Conservation (phyloP, 305 asterid genomes). For the Rubia occidens region DNA sequence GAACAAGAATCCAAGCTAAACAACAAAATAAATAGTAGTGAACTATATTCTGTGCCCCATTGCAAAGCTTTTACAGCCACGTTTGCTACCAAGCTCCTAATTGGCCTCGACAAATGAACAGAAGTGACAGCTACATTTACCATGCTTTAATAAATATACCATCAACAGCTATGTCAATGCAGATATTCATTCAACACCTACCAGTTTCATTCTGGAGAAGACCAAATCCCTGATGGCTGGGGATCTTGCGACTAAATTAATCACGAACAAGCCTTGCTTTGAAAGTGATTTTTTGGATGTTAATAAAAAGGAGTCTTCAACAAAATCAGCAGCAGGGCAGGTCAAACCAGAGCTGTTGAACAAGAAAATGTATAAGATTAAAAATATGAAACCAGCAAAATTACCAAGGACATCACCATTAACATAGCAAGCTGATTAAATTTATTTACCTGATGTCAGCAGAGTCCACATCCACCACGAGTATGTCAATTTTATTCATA, state of each 20-base stretch:
- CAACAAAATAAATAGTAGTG: background rate
- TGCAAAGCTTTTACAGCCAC: too few species aligned
- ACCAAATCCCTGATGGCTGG: conserved; percentile 45
- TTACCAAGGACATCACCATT: background rate
- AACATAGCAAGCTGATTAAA: background rate
- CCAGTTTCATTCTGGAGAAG: conserved; percentile 62
- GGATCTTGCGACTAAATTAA: conserved; percentile 86
- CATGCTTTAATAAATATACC: background rate
- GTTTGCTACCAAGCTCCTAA: conserved; percentile 2
- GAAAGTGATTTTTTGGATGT: conserved; percentile 58
- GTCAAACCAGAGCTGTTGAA: conserved; percentile 75
- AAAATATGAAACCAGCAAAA: conserved; percentile 3
- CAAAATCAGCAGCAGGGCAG: conserved; percentile 74
- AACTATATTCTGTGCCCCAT: background rate
- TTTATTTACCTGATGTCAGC: conserved; percentile 58
- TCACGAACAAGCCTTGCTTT: conserved; percentile 63
- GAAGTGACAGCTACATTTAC: background rate
- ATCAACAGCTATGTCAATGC: background rate
- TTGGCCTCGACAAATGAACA: background rate
- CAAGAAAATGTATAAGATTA: conserved; percentile 11
- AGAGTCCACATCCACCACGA: conserved; percentile 90
- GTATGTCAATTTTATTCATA: conserved; percentile 40
- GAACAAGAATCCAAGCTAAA: background rate
- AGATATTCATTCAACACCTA: conserved; percentile 23
- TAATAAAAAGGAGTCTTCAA: conserved; percentile 68